Conservation (phyloP, 805 yeast species). For the Schwanniomyces yamadae region DNA sequence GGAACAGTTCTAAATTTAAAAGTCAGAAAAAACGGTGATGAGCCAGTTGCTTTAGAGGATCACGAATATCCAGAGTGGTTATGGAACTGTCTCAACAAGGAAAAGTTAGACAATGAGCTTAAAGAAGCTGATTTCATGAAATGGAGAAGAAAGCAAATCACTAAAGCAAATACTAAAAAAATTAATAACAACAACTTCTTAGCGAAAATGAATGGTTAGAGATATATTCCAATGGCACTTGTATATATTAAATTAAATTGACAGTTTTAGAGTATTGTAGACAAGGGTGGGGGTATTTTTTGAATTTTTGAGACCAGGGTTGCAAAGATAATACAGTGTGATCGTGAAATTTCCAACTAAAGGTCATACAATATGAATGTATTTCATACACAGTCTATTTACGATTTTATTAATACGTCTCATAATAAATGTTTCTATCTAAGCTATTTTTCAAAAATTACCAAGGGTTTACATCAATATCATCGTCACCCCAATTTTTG, state of each 20-base stretch:
- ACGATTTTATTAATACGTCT: background rate
- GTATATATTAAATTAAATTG: constrained; percentile 2
- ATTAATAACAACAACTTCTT: constrained; percentile 81
- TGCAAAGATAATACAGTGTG: background rate
- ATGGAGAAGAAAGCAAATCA: constrained; percentile 65
- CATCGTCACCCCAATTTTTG: constrained; percentile 44
- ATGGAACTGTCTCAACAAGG: constrained; percentile 77
- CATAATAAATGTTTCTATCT: too few species aligned
- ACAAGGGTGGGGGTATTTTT: background rate
- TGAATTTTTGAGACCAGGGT: background rate
- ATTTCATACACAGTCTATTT: background rate
- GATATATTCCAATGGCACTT: background rate
- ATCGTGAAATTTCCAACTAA: background rate
- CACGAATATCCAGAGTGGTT: constrained; percentile 92
- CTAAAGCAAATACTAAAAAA: constrained; percentile 62
- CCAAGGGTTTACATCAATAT: constrained; percentile 72
- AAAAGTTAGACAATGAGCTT: constrained; percentile 55
- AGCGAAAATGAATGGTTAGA: constrained; percentile 44
- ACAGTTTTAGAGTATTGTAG: too few species aligned
- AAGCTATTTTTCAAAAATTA: constrained; percentile 9
- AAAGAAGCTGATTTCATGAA: constrained; percentile 60
- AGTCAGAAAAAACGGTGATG: constrained; percentile 76
- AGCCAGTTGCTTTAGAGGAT: constrained; percentile 85
- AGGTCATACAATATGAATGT: too few species aligned
- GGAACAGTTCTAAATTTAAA: constrained; percentile 75